Base-by-base conservation (phyloP, 2,329 filamentous ascomycete genomes). In the Colletotrichum tropicale region DNA sequence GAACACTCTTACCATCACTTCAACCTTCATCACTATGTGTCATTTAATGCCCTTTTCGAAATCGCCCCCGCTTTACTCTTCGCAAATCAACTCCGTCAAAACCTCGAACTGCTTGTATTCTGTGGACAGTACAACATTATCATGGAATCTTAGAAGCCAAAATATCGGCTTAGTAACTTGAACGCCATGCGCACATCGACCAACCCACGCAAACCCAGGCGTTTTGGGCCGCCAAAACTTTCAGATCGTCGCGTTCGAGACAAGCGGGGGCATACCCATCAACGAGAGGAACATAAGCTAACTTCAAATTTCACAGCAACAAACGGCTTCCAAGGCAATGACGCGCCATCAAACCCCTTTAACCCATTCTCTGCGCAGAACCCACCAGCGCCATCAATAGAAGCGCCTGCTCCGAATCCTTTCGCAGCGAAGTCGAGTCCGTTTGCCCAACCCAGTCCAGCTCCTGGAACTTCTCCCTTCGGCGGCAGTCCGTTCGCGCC, bases 361-460 rank as follows among this genome's bases (percentile, higher is more conserved):
- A 74, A 74, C 21, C 71, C 71, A 16, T 74, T 74, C 61, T 66
- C 71, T 24, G 30, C 70, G 24, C 15, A 56, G 18, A 67, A 48
- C 2, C 12, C 73, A 8, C 15, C 64, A 9, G 16, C 70, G 15
- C 34, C 73, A 32, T 21, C 74, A 60, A 52, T 28, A 28, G 38
- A 62, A 73, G 9, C 56, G 7, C 18, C 70, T 32, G 61, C 65
- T 34, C 15, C 34, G 3, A 76, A 75, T 24, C 75, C 75, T 13
- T 76, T 76, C 36, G 32, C 74, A 2, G 48, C 64, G n/a, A 65
- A 73, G 21, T 10, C 71, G 56, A 71, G 43, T 24, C 66, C 71
- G 7, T 67, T 64, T 18, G 10, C 32, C 36, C 73, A 75, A n/a
- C 30, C 71, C 24, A 36, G 36, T 55, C n/a, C 43, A n/a, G 21